A percentile compares a stretch with the other conserved stretches of the same genome.
Conservation (phyloP, 1,284 basidiomycete genomes). For the Pascua sp. region DNA sequence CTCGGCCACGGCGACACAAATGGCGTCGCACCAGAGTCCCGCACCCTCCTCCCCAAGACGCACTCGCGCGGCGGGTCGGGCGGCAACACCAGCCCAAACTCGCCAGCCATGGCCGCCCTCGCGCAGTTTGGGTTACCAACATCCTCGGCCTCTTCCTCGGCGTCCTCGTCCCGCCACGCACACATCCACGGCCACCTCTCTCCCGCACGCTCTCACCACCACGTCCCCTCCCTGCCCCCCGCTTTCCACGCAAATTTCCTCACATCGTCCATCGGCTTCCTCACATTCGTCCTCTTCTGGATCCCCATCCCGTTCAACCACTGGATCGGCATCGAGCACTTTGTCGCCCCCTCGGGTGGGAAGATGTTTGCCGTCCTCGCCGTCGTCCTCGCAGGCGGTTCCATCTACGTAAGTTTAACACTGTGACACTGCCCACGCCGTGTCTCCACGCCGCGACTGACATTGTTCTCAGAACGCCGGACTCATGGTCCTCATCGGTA, state of each 20-base stretch:
- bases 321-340: conserved; percentile 39
- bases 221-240: conserved; percentile 30
- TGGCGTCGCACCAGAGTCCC: background rate
- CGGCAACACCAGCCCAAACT: no score
- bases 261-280: conserved; percentile 44
- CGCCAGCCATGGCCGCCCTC: no score
- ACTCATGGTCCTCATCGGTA: conserved; percentile 49
- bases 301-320: conserved; percentile 41
- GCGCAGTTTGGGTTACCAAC: no score
- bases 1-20: background rate
- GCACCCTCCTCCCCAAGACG: background rate
- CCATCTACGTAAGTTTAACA: conserved; percentile 36
- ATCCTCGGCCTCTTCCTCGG: background rate
- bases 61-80: background rate
- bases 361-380: conserved; percentile 27
- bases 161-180: background rate
- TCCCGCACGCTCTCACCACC: background rate
- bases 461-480: conserved; percentile 41
- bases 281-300: conserved; percentile 44
- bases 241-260: conserved; percentile 49
- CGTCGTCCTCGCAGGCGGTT: conserved; percentile 36
- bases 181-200: background rate
- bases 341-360: conserved; percentile 24
- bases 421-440: background rate
- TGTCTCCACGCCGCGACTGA: background rate